phyloP scores from a whole-genome alignment of 2,329 filamentous ascomycete genomes.

The Paradendryphiella salina region DNA sequence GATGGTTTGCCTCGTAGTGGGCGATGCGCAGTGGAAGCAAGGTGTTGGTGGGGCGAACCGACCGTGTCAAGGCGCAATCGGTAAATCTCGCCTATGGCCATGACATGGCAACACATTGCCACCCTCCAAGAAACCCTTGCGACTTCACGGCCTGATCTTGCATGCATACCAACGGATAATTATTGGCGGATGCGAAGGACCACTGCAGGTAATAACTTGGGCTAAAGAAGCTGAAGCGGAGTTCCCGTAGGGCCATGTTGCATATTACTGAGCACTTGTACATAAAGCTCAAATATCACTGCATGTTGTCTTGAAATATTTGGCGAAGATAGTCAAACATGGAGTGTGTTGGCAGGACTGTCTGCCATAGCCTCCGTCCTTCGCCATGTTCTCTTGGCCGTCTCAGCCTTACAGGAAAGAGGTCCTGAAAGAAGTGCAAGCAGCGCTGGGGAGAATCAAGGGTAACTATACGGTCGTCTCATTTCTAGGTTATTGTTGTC shows the following conservation, averaged over 20 bases:
- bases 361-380: background rate
- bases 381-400: background rate
- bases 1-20: background rate
- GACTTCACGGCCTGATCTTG: too few species aligned
- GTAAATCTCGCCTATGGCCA: too few species aligned
- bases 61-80: background rate
- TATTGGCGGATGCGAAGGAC: too few species aligned
- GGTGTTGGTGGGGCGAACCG: slow-evolving; percentile 4
- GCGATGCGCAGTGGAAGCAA: slow-evolving; percentile 1
- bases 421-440: background rate
- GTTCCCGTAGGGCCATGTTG: background rate
- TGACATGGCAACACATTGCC: too few species aligned
- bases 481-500: too few species aligned
- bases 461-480: too few species aligned
- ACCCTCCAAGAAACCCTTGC: too few species aligned
- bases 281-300: too few species aligned
- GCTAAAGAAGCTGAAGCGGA: background rate
- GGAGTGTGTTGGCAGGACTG: background rate
- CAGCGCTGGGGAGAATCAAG: background rate
- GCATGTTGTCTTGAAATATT: background rate
- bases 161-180: too few species aligned
- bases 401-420: background rate
- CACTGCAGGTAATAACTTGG: too few species aligned
- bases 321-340: background rate
- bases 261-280: too few species aligned